Evolutionary conservation across 441 rosid genomes (phyloP).

Genomic region (Geranium incanum): DNA sequence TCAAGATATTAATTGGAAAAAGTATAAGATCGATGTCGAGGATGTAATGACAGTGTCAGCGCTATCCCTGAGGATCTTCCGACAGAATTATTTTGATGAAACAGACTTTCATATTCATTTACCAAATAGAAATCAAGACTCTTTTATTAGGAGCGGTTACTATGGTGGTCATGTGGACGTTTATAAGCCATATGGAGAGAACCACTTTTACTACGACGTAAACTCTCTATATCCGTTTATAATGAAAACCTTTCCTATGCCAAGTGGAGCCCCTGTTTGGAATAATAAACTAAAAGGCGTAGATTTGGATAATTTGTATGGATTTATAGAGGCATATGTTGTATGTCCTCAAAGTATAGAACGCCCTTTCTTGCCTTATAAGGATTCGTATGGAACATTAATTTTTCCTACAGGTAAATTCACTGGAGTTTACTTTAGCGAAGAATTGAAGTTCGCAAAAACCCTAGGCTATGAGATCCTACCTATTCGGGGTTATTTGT

Average conservation of each 20-base stretch:
- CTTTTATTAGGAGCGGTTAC: conserved; percentile 11
- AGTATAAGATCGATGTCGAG: no score
- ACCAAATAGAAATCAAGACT: conserved; percentile 7
- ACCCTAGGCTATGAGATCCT: neutral
- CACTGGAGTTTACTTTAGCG: neutral
- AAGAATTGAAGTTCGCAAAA: neutral
- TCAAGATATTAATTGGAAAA: no score
- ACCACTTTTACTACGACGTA: neutral
- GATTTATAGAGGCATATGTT: neutral
- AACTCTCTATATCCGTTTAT: neutral
- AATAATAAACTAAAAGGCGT: neutral
- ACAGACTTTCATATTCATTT: conserved; percentile 2
- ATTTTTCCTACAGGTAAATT: neutral
- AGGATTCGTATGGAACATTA: neutral
- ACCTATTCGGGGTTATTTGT: neutral
- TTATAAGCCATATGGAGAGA: neutral
- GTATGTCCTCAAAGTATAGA: neutral
- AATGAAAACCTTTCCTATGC: neutral
- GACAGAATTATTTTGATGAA: neutral
- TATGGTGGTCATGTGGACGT: conserved; percentile 9
- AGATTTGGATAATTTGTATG: neutral
- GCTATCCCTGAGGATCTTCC: neutral
- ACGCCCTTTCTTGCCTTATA: neutral
- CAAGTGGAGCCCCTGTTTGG: neutral
- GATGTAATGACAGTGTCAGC: neutral